A percentile compares a stretch with the other conserved stretches of the same genome.
phyloP scores from a whole-genome alignment of 2,329 filamentous ascomycete genomes.

The Claviceps africana region DNA sequence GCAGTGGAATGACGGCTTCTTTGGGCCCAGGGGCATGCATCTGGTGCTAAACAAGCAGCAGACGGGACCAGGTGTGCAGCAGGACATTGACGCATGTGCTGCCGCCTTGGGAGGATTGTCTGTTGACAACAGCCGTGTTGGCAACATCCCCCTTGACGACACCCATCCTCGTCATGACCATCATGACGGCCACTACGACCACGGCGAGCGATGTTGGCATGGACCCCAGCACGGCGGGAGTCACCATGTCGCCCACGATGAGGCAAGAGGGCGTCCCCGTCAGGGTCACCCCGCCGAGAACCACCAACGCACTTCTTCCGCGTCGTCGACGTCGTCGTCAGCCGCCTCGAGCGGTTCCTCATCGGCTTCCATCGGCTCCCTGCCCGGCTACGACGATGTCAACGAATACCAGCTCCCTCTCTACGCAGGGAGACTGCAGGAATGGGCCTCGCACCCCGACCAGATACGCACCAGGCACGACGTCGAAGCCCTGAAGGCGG shows the following conservation, averaged over 20 bases:
- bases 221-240: too few species aligned
- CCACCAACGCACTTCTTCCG: conserved; percentile 16
- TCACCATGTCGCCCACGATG: conserved; percentile 4
- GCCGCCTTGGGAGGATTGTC: conserved; percentile 20
- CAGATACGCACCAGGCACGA: conserved; percentile 32
- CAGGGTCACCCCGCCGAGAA: conserved; percentile 1
- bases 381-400: conserved; percentile 39
- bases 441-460: conserved; percentile 37
- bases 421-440: conserved; percentile 27
- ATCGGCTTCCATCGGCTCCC: conserved; percentile 31
- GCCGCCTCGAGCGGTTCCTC: conserved; percentile 20
- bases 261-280: not conserved
- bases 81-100: conserved; percentile 4
- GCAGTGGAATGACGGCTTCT: conserved; percentile 46
- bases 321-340: conserved; percentile 21
- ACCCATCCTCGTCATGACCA: conserved; percentile 1
- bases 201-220: not conserved
- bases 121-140: conserved; percentile 20
- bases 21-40: conserved; percentile 32
- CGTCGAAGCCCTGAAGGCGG: conserved; percentile 25
- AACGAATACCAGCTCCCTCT: conserved; percentile 33
- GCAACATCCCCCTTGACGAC: conserved; percentile 12
- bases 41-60: conserved; percentile 21
- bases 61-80: conserved; percentile 5
- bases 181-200: conserved; percentile 8